Conservation (phyloP, 257 asterid species). For the Petunia axillaris region DNA sequence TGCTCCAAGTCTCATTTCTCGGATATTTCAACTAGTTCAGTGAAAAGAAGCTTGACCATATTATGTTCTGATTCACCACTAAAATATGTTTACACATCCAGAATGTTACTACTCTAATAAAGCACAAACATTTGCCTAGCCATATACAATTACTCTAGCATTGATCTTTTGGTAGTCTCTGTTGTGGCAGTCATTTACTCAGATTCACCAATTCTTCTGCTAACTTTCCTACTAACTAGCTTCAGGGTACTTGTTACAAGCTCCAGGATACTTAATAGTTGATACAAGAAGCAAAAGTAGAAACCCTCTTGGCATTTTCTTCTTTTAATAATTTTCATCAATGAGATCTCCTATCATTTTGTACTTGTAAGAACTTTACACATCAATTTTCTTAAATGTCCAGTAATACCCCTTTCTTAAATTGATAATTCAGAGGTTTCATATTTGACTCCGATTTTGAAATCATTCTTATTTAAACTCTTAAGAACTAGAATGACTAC, state of each 20-base stretch:
- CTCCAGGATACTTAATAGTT: no score
- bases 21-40: neutral
- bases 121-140: neutral
- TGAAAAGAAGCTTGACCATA: neutral
- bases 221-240: no score
- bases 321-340: neutral
- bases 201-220: no score
- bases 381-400: slow-evolving; percentile 6
- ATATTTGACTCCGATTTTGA: neutral
- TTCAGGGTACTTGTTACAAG: no score
- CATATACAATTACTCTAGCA: neutral
- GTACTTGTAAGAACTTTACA: neutral
- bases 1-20: neutral
- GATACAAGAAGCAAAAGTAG: no score
- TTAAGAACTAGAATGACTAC: neutral
- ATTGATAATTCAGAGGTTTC: neutral
- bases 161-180: neutral
- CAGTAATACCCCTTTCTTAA: neutral
- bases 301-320: neutral
- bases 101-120: neutral
- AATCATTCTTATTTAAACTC: neutral
- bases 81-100: neutral
- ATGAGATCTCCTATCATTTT: slow-evolving; percentile 10
- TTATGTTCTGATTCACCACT: neutral
- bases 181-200: no score